These are phyloP conservation scores for Diutina catenulata DNA, from an alignment of 1,139 yeast species.

Conservation along the genomic window DNA sequence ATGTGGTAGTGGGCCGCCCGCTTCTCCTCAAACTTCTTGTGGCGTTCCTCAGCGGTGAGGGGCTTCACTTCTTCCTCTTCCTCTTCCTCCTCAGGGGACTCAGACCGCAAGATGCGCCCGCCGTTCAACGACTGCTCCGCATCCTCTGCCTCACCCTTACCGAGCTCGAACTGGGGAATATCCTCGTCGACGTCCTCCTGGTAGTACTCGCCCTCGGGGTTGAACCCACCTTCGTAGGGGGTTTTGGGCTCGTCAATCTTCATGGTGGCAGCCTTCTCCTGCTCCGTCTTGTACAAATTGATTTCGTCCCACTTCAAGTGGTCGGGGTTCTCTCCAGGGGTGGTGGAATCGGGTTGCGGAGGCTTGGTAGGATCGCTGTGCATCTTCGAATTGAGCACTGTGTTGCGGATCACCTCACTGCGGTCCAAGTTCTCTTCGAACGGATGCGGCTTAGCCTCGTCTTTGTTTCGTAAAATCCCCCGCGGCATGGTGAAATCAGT, in stretches of 20 bases:
- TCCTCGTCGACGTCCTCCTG: conserved; percentile 48
- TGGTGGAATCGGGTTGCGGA: not conserved
- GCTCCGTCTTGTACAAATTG: conserved; percentile 54
- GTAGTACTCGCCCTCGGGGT: conserved; percentile 77
- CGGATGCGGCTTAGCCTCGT: conserved; percentile 8
- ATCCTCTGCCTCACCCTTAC: conserved; percentile 24
- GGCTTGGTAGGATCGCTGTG: conserved; percentile 16
- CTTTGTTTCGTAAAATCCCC: conserved; percentile 32
- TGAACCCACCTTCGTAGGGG: conserved; percentile 89
- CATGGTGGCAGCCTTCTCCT: conserved; percentile 64
- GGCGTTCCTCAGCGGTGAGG: conserved; percentile 49
- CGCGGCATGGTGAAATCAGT: conserved; percentile 23
- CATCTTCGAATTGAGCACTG: conserved; percentile 29
- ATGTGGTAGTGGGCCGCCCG: conserved; percentile 69
- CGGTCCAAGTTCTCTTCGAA: conserved; percentile 23
- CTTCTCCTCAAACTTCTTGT: conserved; percentile 58
- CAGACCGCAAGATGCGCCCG: conserved; percentile 18
- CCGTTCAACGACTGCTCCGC: conserved; percentile 24
- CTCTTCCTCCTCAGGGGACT: conserved; percentile 18
- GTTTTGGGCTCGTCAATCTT: conserved; percentile 94
- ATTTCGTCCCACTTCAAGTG: conserved; percentile 67
- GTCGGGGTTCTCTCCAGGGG: conserved; percentile 9
- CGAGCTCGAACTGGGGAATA: conserved; percentile 31
- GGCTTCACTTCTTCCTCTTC: conserved; percentile 22
- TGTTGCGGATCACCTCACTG: conserved; percentile 33